These are phyloP conservation scores for Penicillium lagena DNA, from an alignment of 495 filamentous ascomycete species.

Conservation along the genomic window DNA sequence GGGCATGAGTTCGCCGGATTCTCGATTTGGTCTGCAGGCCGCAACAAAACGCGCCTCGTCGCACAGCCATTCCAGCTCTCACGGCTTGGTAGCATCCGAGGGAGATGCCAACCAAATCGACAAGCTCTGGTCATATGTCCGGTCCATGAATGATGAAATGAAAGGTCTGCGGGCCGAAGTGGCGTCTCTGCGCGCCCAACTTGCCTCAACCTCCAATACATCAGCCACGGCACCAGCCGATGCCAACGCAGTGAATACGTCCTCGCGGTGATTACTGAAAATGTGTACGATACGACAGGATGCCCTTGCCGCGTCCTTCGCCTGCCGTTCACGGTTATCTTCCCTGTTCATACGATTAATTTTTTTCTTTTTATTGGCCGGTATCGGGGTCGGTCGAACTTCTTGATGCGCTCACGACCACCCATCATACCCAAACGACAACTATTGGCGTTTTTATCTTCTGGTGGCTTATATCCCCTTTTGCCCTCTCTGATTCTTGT, in stretches of 20 bases:
- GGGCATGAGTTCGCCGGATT: constrained; percentile 40
- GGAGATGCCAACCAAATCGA: constrained; percentile 23
- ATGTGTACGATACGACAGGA: constrained; percentile 19
- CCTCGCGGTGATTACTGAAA: constrained; percentile 12
- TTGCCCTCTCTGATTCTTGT: too few species aligned
- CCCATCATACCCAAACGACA: background rate
- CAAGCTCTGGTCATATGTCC: constrained; percentile 42
- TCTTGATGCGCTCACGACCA: background rate
- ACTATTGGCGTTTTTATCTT: background rate
- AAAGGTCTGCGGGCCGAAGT: constrained; percentile 33
- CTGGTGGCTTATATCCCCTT: too few species aligned
- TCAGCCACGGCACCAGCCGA: constrained; percentile 15
- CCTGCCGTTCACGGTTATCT: background rate
- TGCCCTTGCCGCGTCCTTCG: background rate
- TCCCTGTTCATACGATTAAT: background rate
- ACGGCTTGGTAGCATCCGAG: constrained; percentile 24
- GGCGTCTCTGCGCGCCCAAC: constrained; percentile 29
- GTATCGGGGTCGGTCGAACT: background rate
- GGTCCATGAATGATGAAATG: constrained; percentile 42
- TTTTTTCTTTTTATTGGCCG: background rate
- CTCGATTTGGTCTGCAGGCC: constrained; percentile 35
- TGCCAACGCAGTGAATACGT: constrained; percentile 17
- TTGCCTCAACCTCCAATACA: constrained; percentile 27
- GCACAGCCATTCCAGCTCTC: constrained; percentile 37
- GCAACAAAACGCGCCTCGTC: constrained; percentile 26